phyloP scores from a whole-genome alignment of 306 rosid species.

The Mimosa pudica region DNA sequence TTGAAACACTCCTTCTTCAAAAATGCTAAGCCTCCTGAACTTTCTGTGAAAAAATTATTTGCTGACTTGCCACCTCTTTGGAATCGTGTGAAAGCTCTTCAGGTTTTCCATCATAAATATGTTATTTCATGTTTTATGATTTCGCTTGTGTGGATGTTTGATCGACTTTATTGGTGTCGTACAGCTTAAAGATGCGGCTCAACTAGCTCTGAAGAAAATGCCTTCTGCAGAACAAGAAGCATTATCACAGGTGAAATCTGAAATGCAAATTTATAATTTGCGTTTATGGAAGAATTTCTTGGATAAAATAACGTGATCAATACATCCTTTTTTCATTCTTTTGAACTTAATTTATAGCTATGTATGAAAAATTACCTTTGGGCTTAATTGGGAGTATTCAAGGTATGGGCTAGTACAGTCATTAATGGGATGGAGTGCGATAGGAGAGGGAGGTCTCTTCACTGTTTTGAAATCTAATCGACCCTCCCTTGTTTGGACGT shows the following conservation, averaged over 20 bases:
- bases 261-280: constrained; percentile 15
- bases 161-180: constrained; percentile 35
- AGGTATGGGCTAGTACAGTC: neutral
- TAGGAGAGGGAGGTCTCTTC: neutral
- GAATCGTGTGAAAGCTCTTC: constrained; percentile 94
- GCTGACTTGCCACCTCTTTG: constrained; percentile 90
- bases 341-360: constrained; percentile 9
- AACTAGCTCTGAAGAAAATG: constrained; percentile 92
- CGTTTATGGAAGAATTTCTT: constrained; percentile 22
- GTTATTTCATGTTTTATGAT: constrained; percentile 4
- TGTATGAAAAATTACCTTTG: constrained; percentile 7
- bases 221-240: constrained; percentile 99
- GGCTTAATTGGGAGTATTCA: neutral
- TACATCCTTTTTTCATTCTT: constrained; percentile 1
- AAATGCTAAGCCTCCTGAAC: constrained; percentile 87
- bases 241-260: constrained; percentile 69
- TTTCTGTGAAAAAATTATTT: constrained; percentile 86
- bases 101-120: constrained; percentile 53
- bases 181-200: constrained; percentile 96
- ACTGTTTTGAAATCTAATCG: neutral
- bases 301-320: constrained; percentile 7
- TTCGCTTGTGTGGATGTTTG: constrained; percentile 34
- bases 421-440: neutral
- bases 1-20: constrained; percentile 91
- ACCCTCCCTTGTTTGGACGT: neutral